Conservation (phyloP, 169 alveolate species). For the Ichthyophthirius multifiliis region DNA sequence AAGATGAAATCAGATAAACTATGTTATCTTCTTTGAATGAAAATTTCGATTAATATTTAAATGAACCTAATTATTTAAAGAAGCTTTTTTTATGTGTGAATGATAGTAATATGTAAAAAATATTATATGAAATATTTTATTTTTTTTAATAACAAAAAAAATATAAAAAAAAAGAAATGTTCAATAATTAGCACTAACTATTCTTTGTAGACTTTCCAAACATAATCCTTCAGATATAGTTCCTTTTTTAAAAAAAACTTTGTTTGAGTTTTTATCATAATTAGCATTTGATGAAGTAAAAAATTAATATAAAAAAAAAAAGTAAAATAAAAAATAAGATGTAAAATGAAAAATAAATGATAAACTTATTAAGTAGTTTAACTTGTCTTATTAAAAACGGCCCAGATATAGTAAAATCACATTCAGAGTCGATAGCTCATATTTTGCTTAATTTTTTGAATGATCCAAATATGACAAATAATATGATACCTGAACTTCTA, state of each 20-base stretch:
- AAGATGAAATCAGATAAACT: conserved; percentile 62
- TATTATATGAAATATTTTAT: background rate
- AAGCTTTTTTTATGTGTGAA: conserved; percentile 63
- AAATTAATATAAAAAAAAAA: background rate
- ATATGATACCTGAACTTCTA: conserved; percentile 51
- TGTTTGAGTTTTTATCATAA: conserved; percentile 42
- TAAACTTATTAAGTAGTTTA: background rate
- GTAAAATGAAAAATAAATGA: background rate
- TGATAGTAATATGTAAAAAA: conserved; percentile 48
- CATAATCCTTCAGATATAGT: conserved; percentile 56
- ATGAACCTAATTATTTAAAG: conserved; percentile 51
- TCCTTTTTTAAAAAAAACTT: conserved; percentile 55
- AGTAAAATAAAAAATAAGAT: background rate
- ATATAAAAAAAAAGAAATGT: conserved; percentile 33
- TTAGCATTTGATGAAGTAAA: conserved; percentile 20
- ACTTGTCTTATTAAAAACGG: background rate
- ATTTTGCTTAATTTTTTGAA: conserved; percentile 44
- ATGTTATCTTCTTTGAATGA: conserved; percentile 62
- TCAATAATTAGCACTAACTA: conserved; percentile 54
- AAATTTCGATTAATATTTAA: conserved; percentile 61
- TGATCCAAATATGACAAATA: conserved; percentile 41
- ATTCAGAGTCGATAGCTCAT: conserved; percentile 44
- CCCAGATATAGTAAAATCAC: conserved; percentile 42
- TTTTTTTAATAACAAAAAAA: background rate
- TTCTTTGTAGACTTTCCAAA: conserved; percentile 54